phyloP scores from a whole-genome alignment of 495 filamentous ascomycete genomes.

The Delitschia confertaspora region DNA sequence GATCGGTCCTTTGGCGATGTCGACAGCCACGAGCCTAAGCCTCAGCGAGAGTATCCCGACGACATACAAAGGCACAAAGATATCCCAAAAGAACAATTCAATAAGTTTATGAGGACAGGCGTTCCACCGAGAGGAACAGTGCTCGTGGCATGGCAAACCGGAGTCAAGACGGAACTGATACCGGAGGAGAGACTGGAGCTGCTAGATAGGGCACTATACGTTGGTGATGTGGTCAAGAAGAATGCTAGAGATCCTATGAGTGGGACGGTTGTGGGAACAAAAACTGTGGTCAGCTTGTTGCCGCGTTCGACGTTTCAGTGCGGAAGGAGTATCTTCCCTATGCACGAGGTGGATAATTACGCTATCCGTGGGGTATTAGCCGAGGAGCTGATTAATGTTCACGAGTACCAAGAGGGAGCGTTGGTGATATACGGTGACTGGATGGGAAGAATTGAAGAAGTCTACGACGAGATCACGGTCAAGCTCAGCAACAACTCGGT shows the following conservation, averaged over 20 bases:
- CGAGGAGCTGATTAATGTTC: conserved; percentile 27
- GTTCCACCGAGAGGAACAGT: conserved; percentile 33
- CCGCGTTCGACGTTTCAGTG: conserved; percentile 6
- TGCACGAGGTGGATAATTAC: conserved; percentile 8
- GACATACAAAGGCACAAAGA: conserved; percentile 22
- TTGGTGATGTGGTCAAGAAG: conserved; percentile 38
- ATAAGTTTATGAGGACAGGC: conserved; percentile 30
- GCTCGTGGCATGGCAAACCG: conserved; percentile 31
- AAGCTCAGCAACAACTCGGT: conserved; percentile 33
- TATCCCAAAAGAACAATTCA: conserved; percentile 18
- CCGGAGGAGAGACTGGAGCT: conserved; percentile 27
- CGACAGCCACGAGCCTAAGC: conserved; percentile 32
- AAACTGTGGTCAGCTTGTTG: conserved; percentile 25
- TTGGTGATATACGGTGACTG: conserved; percentile 35
- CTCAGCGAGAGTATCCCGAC: conserved; percentile 25
- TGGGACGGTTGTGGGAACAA: conserved; percentile 35
- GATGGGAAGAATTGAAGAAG: conserved; percentile 32
- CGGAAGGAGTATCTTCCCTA: conserved; percentile 1
- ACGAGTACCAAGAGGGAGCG: conserved; percentile 30
- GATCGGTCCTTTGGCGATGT: conserved; percentile 33
- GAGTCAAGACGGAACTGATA: conserved; percentile 26
- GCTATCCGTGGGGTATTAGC: conserved; percentile 23
- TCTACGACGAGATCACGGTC: conserved; percentile 28
- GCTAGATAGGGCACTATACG: conserved; percentile 32
- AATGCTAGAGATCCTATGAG: conserved; percentile 33